These are phyloP conservation scores for Ceratobasidium sp. DNA, from an alignment of 1,284 basidiomycete species.

Conservation along the genomic window DNA sequence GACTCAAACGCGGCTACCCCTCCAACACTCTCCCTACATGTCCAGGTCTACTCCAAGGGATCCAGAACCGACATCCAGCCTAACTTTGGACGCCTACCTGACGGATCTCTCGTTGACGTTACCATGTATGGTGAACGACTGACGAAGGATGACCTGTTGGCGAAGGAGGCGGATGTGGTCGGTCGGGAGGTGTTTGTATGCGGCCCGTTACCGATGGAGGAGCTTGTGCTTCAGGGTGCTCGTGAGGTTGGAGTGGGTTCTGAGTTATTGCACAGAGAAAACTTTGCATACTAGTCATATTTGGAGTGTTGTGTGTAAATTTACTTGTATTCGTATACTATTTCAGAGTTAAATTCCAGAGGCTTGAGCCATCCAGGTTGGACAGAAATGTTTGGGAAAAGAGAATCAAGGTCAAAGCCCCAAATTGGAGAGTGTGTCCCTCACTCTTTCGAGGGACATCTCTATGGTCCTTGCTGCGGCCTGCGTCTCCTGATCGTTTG, in stretches of 20 bases:
- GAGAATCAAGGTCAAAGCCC: background rate
- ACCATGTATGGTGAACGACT: slow-evolving; percentile 16
- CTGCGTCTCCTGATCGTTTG: background rate
- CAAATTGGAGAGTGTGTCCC: background rate
- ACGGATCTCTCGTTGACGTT: slow-evolving; percentile 23
- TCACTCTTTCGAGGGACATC: slow-evolving; percentile 8
- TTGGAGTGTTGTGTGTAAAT: too few species aligned
- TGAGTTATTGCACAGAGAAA: slow-evolving; percentile 58
- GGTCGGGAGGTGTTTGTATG: slow-evolving; percentile 48
- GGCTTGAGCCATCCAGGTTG: too few species aligned
- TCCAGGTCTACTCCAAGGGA: slow-evolving; percentile 18
- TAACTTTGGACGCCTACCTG: slow-evolving; percentile 25
- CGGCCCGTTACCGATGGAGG: slow-evolving; percentile 49
- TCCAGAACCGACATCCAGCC: slow-evolving; percentile 3
- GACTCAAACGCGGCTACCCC: slow-evolving; percentile 17
- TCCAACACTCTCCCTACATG: slow-evolving; percentile 30
- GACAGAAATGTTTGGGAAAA: too few species aligned
- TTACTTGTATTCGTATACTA: too few species aligned
- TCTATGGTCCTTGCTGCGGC: background rate
- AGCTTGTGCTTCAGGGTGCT: slow-evolving; percentile 56
- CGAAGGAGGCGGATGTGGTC: background rate
- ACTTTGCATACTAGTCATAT: slow-evolving; percentile 59
- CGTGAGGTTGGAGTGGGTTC: slow-evolving; percentile 55
- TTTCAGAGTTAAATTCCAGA: too few species aligned
- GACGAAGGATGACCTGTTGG: slow-evolving; percentile 7